Percentiles rank a stretch among this genome's conserved stretches.
These are phyloP conservation scores for Chamaenerion angustifolium DNA, from an alignment of 345 rosid species.

Conservation along the genomic window DNA sequence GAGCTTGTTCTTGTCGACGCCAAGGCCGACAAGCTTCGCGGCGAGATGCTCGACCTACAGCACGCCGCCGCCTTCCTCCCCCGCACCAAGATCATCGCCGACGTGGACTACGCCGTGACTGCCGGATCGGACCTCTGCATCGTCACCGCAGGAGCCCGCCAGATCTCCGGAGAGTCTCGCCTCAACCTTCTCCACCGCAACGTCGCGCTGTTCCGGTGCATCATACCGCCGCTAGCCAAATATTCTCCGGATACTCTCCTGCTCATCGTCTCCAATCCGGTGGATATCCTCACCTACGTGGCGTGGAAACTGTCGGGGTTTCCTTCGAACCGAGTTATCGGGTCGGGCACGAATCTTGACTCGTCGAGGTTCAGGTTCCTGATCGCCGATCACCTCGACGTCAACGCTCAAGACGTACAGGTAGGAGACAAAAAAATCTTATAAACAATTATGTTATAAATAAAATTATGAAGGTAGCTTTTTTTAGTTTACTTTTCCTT, in stretches of 20 bases:
- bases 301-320: conserved; percentile 88
- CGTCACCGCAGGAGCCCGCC: conserved; percentile 87
- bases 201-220: conserved; percentile 42
- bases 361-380: conserved; percentile 82
- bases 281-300: conserved; percentile 67
- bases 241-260: conserved; percentile 58
- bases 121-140: conserved; percentile 75
- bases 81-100: conserved; percentile 64
- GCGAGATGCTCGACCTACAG: conserved; percentile 99
- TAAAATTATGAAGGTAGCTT: background rate
- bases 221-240: conserved; percentile 70
- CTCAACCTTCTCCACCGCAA: conserved; percentile 74
- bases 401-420: conserved; percentile 96
- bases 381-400: conserved; percentile 85
- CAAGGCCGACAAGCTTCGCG: conserved; percentile 58
- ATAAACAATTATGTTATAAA: background rate
- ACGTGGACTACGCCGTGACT: conserved; percentile 58
- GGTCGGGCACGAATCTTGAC: conserved; percentile 88
- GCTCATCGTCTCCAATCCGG: conserved; percentile 90
- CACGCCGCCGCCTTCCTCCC: conserved; percentile 99
- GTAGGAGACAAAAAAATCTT: conserved; percentile 21
- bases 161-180: conserved; percentile 77
- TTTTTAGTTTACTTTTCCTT: background rate
- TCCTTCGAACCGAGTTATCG: conserved; percentile 64
- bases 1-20: conserved; percentile 70